Base-by-base conservation (phyloP, 306 rosid genomes). In the Alnus rubra region DNA sequence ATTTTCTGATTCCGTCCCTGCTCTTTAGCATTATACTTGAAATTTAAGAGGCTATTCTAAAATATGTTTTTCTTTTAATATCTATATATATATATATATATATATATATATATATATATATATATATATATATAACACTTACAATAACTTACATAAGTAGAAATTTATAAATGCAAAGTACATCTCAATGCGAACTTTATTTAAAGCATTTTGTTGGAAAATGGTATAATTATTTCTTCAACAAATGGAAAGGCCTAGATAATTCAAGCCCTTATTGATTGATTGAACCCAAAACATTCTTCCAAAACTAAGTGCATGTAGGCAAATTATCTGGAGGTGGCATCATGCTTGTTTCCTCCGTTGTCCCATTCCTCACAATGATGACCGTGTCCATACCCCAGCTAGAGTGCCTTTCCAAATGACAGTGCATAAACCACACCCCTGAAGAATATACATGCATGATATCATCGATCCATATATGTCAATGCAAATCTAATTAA, bases 381-480 rank as follows among this genome's bases (percentile, higher is more conserved):
- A 86, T 9, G 33, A 74, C 87, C 0, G 79, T 77, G 8, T 63
- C 64, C 89, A 86, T 82, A 10, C 87, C 89, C 87, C 82, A 86
- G 6, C 78, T 82, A 13, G 81, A 33, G 42, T 82, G 86, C 18
- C 82, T 68, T 2, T 86, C 89, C 3, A 73, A 79, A 79, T 85
- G 88, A 49, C 88, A 85, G 42, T 85, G 88, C 85, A 85, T 78
- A 49, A 37, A 85, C 88, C 88, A 85, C 6, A 85, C 86, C 39
- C 88, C 88, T 85, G 80, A 16, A 63, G 14, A 23, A 33, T 16
- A 9, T 10, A 1, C 31, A 55, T 55, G 28, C 28, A 23, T 23
- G 28, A 23, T 23, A 23, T 23, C 28, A 23, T 23, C 28, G 0
- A 51, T 51, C 3, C 37, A 33, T 5, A 23, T 0, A 45, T 45